Evolutionary conservation across 2,329 filamentous ascomycete genomes (phyloP).

Genomic region (Pseudocercospora ulei): DNA sequence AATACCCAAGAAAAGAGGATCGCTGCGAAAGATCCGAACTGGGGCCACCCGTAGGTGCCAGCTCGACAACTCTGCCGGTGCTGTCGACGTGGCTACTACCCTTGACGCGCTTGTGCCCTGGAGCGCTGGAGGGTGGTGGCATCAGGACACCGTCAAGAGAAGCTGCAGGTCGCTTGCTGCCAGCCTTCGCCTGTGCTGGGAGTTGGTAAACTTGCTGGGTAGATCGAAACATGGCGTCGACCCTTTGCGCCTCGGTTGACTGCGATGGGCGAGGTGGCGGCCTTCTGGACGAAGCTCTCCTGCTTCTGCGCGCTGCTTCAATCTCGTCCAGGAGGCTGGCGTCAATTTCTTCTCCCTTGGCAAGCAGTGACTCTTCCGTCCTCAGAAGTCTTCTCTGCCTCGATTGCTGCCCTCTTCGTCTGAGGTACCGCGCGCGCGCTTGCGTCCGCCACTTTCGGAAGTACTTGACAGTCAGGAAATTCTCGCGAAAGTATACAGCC

Average conservation of each 20-base stretch:
- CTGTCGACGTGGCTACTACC: slow-evolving; percentile 26
- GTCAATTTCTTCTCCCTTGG: slow-evolving; percentile 2
- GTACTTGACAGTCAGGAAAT: slow-evolving; percentile 34
- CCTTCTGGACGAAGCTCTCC: slow-evolving; percentile 3
- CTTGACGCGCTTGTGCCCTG: slow-evolving; percentile 29
- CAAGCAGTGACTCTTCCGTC: not conserved
- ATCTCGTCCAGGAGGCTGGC: not conserved
- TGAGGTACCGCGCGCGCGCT: slow-evolving; percentile 8
- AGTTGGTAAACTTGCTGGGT: slow-evolving; percentile 17
- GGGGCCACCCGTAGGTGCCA: slow-evolving; percentile 12
- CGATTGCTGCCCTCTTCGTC: slow-evolving; percentile 7
- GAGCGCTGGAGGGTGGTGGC: not conserved
- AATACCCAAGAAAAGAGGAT: slow-evolving; percentile 31
- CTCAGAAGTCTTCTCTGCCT: slow-evolving; percentile 1
- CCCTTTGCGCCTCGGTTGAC: slow-evolving; percentile 4
- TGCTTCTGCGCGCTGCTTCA: not conserved
- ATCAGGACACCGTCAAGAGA: slow-evolving; percentile 20
- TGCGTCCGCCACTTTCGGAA: slow-evolving; percentile 34
- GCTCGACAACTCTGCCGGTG: slow-evolving; percentile 21
- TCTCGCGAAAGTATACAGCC: slow-evolving; percentile 30
- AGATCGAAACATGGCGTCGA: slow-evolving; percentile 24
- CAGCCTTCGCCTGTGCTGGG: slow-evolving; percentile 17
- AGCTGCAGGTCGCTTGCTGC: slow-evolving; percentile 26
- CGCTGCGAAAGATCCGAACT: slow-evolving; percentile 23
- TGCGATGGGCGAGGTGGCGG: not conserved